Conservation (phyloP, 2,329 filamentous ascomycete species). For the Botrytis byssoidea region DNA sequence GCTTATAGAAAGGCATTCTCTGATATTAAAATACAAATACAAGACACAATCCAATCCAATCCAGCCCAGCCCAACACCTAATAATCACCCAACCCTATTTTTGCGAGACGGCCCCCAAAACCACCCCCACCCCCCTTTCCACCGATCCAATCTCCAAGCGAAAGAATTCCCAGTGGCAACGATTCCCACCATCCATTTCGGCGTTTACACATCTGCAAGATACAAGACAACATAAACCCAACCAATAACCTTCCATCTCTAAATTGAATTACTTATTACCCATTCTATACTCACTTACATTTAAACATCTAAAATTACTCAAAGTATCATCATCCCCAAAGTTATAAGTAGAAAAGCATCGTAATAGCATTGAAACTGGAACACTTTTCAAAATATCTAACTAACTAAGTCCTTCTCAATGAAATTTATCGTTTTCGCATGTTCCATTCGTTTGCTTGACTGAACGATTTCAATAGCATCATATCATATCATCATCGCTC, state of each 20-base stretch:
- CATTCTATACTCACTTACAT: not conserved
- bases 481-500: constrained; percentile 6
- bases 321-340: not conserved
- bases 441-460: not conserved
- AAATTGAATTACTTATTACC: not conserved
- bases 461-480: not conserved
- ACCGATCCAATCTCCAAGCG: not conserved
- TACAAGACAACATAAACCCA: not conserved
- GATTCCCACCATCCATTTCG: too few relatives aligned
- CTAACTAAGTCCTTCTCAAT: not conserved
- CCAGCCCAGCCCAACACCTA: too few relatives aligned
- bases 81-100: too few relatives aligned
- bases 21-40: not conserved
- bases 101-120: not conserved
- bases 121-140: not conserved
- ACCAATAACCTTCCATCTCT: not conserved
- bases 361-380: not conserved
- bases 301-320: not conserved
- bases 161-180: not conserved
- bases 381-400: not conserved
- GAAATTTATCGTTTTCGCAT: not conserved
- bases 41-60: not conserved
- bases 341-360: not conserved
- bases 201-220: not conserved
- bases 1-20: not conserved